phyloP scores from a whole-genome alignment of 495 filamentous ascomycete genomes.

The Corynascus novoguineensis region DNA sequence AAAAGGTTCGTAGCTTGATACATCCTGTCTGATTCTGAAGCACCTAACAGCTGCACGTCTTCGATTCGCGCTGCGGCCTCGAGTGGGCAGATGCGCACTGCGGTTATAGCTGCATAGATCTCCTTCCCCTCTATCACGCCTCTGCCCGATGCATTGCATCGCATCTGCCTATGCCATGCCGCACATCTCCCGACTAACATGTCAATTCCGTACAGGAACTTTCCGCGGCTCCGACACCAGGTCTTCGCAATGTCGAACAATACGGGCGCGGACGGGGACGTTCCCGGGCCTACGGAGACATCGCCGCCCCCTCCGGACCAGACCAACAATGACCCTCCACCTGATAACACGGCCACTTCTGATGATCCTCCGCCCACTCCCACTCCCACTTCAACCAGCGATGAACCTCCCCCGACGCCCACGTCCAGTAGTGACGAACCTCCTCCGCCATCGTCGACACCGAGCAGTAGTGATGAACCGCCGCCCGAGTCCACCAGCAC shows the following conservation, averaged over 20 bases:
- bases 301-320: slow-evolving; percentile 24
- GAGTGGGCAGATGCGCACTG: background rate
- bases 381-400: slow-evolving; percentile 8
- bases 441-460: slow-evolving; percentile 24
- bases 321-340: slow-evolving; percentile 19
- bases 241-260: slow-evolving; percentile 45
- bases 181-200: slow-evolving; percentile 36
- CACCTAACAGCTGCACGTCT: background rate
- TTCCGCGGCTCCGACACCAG: slow-evolving; percentile 32
- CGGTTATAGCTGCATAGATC: slow-evolving; percentile 4
- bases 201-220: slow-evolving; percentile 29
- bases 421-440: too few relatives aligned
- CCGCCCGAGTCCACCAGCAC: too few relatives aligned
- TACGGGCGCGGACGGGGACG: slow-evolving; percentile 33
- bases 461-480: too few relatives aligned
- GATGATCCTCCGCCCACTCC: slow-evolving; percentile 10
- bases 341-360: slow-evolving; percentile 8
- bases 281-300: slow-evolving; percentile 20
- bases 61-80: background rate
- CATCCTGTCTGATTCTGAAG: slow-evolving; percentile 10
- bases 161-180: slow-evolving; percentile 11
- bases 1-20: slow-evolving; percentile 19
- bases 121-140: slow-evolving; percentile 25
- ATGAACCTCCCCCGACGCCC: slow-evolving; percentile 21
- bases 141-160: slow-evolving; percentile 26